Percentiles rank a stretch among this genome's conserved stretches.
Evolutionary conservation across 108 stramenopile genomes (phyloP).

Genomic region (Chaetoceros muelleri): DNA sequence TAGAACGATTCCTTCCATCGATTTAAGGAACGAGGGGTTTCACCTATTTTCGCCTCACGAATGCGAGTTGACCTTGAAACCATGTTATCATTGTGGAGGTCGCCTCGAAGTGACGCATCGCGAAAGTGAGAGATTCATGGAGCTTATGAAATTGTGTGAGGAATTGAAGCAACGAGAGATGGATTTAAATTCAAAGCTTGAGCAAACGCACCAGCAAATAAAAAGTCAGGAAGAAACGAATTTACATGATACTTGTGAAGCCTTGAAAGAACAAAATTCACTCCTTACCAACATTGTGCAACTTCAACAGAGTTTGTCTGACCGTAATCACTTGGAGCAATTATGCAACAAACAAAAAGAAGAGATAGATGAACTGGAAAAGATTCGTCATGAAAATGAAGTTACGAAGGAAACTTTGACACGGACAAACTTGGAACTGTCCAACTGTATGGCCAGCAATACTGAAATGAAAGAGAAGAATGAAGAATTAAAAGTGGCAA

Average conservation of each 20-base stretch:
- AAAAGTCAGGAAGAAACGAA: background rate
- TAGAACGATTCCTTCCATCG: conserved; percentile 27
- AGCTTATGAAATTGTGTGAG: background rate
- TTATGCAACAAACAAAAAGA: background rate
- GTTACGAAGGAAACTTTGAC: too few species aligned
- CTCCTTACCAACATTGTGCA: background rate
- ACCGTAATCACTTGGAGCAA: background rate
- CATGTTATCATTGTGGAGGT: conserved; percentile 29
- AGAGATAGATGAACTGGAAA: background rate
- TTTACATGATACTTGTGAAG: background rate
- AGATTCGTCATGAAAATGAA: background rate
- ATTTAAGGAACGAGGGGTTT: conserved; percentile 20
- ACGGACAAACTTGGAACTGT: too few species aligned
- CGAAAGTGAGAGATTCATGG: conserved; percentile 9
- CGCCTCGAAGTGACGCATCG: conserved; percentile 28
- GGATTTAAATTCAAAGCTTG: background rate
- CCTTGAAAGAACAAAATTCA: background rate
- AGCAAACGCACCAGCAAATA: background rate
- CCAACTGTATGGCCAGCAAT: too few species aligned
- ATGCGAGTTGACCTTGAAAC: conserved; percentile 24
- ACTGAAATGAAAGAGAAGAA: background rate
- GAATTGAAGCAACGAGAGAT: background rate
- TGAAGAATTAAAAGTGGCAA: background rate
- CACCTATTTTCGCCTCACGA: conserved; percentile 31
- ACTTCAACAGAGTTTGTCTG: background rate